These are phyloP conservation scores for Fomitopsis pinicola DNA, from an alignment of 1,284 basidiomycete species.

Conservation along the genomic window DNA sequence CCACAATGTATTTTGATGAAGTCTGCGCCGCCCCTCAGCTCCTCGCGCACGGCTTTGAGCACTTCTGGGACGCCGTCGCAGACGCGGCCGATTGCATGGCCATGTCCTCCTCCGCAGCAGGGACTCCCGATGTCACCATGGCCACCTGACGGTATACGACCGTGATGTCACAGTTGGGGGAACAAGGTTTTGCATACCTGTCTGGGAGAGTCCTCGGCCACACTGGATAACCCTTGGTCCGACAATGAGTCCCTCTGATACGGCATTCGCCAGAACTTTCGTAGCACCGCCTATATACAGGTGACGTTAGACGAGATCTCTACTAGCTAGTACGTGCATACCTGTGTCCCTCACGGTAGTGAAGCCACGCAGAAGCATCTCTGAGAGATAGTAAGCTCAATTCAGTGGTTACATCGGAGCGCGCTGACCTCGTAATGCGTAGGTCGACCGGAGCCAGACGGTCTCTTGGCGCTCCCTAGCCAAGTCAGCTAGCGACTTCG, in stretches of 20 bases:
- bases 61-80: slow-evolving; percentile 38
- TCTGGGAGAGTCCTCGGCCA: slow-evolving; percentile 42
- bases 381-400: slow-evolving; percentile 10
- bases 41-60: slow-evolving; percentile 38
- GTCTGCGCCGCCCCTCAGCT: slow-evolving; percentile 42
- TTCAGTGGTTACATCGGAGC: background rate
- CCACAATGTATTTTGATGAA: slow-evolving; percentile 42
- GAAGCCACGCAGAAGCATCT: slow-evolving; percentile 44
- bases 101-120: slow-evolving; percentile 39
- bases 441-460: slow-evolving; percentile 33
- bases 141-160: slow-evolving; percentile 24
- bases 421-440: slow-evolving; percentile 31
- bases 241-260: slow-evolving; percentile 37
- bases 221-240: slow-evolving; percentile 43
- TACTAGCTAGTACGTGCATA: background rate
- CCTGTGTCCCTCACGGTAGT: slow-evolving; percentile 47
- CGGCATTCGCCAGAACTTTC: slow-evolving; percentile 36
- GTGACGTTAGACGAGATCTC: background rate
- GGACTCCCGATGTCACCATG: slow-evolving; percentile 36
- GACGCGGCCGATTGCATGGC: slow-evolving; percentile 27
- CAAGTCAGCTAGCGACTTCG: slow-evolving; percentile 35
- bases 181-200: slow-evolving; percentile 23
- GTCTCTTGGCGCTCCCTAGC: slow-evolving; percentile 30
- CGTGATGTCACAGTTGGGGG: too few relatives aligned
- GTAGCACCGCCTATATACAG: slow-evolving; percentile 32